Base-by-base conservation (phyloP, 2,329 filamentous ascomycete species). In the Scortechinia acanthostroma region DNA sequence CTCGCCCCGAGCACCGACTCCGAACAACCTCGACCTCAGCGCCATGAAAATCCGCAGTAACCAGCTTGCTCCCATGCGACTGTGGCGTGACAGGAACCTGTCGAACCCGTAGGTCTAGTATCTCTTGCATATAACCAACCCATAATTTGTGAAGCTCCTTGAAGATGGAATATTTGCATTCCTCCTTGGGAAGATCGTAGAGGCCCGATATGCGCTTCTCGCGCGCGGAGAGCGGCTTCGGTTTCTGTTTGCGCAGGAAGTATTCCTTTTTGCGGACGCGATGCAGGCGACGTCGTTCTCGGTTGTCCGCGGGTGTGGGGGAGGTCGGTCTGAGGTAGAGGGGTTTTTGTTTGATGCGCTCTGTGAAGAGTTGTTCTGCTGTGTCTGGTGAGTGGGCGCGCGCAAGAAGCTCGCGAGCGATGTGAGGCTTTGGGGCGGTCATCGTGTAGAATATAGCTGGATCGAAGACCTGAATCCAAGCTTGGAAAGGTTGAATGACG, bases 1-100 rank as follows among this genome's bases (percentile, higher is more conserved):
- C 77, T 25, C 78, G 66, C 42, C 76, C 71, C 37, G 70, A 65
- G 59, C 77, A 82, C 37, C 69, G 59, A 59, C 76, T 77, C 51
- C 77, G 58, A 46, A 80, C 76, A 25, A 83, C 76, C 55, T 74
- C 69, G 30, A 84, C 49, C 52, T 73, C 58, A 5, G 79, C 77
- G 3, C 80, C 80, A 55, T 83, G 79, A 55, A 76, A 82, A 61
- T 84, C 80, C 10, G 79, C 78, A 51, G 71, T 79, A 16, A 70
- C 74, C n/a, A 84, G 59, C 53, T 79, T 67, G 10, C 10, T 19
- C 17, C 35, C 35, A 40, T 40, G 35, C 17, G 35, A 40, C 35
- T 6, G 10, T 21, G 73, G 73, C 20, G 69, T 73, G 20, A 70
- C 59, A 35, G 49, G 48, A 48, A 46, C 48, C 51, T 48, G 46